These are phyloP conservation scores for Plasmodium inui DNA, from an alignment of 169 alveolate genomes.

Conservation along the genomic window DNA sequence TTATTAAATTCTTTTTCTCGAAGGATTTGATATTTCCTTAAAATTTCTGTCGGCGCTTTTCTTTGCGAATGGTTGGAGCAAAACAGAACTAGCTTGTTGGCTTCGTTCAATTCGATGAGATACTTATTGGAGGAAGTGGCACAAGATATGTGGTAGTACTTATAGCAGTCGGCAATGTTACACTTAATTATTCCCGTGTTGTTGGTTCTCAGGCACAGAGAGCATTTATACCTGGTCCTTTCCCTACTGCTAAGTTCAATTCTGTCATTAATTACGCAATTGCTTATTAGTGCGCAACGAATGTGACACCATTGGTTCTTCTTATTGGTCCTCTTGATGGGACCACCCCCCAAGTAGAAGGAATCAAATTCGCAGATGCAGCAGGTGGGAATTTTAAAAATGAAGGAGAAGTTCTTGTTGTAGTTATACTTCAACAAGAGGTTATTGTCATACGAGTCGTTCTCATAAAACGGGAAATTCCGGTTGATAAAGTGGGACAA, in stretches of 20 bases:
- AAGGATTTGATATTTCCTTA: slow-evolving; percentile 82
- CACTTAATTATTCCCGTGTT: slow-evolving; percentile 83
- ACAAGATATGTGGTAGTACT: slow-evolving; percentile 86
- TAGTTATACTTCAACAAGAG: slow-evolving; percentile 20
- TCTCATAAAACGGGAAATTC: neutral
- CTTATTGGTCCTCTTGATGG: slow-evolving; percentile 82
- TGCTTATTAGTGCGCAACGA: slow-evolving; percentile 80
- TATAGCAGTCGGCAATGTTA: slow-evolving; percentile 80
- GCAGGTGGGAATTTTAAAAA: slow-evolving; percentile 80
- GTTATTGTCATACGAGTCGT: slow-evolving; percentile 11
- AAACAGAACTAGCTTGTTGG: slow-evolving; percentile 79
- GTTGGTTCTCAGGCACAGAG: slow-evolving; percentile 75
- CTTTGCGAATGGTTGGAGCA: slow-evolving; percentile 85
- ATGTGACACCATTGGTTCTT: slow-evolving; percentile 86
- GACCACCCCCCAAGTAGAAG: slow-evolving; percentile 86
- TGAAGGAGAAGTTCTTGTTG: slow-evolving; percentile 24
- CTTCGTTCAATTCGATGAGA: slow-evolving; percentile 81
- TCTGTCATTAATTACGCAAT: slow-evolving; percentile 51
- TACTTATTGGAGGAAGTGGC: slow-evolving; percentile 84
- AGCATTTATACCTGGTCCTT: slow-evolving; percentile 79
- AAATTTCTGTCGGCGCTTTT: slow-evolving; percentile 85
- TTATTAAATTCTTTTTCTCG: slow-evolving; percentile 77
- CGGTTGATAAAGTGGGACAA: neutral
- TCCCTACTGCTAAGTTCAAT: slow-evolving; percentile 78
- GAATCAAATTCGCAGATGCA: slow-evolving; percentile 85